Evolutionary conservation across 768 basidiomycete species (phyloP), one percentile per base, ranked within the genome.

Genomic region (Psilocybe subaeruginosa): DNA sequence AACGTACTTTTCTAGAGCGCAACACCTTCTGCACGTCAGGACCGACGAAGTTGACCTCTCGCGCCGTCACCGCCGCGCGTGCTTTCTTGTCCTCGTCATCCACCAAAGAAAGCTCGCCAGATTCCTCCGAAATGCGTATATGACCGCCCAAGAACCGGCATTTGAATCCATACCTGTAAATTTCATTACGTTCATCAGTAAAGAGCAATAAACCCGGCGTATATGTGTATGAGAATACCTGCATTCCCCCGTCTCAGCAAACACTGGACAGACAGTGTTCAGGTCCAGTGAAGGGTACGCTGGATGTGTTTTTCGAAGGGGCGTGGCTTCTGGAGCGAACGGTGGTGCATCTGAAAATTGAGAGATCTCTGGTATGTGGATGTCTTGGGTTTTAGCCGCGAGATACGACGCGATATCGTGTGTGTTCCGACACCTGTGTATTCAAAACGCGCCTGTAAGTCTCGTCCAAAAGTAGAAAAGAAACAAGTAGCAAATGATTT

Each of bases 71-170:
- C 9, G 81, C 83, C 0, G 77, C 66, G 31, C 66, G 75, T 17
- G 80, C 83, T 68, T 84, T 83, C 71, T 83, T 88, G 41, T 86
- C 84, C 60, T 85, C 83, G 66, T 93, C 86, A 5, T 76, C 75
- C 0, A 81, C 61, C 0, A 90, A 69, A 27, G 72, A 72, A 14
- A 84, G 64, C 1, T 84, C 86, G 12, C 77, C 74, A 14, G 79
- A 80, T 17, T 33, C 51, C 33, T 81, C 77, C 37, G 76, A 60
- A 11, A 65, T 30, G 19, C 58, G 48, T 33, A 90, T 76, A 73
- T 99, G 97, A 3, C 85, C 88, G 11, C 90, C 89, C 4, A 97
- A 82, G 74, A 91, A 97, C 2, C 97, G 87, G 72, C 97, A 99
- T 73, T 95, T 93, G 73, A 92, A 88, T 9, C 95, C 97, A 67